Evolutionary conservation across 176 grass and related monocot species (phyloP), one percentile per base, ranked within the genome.

Genomic region (Olyra latifolia): DNA sequence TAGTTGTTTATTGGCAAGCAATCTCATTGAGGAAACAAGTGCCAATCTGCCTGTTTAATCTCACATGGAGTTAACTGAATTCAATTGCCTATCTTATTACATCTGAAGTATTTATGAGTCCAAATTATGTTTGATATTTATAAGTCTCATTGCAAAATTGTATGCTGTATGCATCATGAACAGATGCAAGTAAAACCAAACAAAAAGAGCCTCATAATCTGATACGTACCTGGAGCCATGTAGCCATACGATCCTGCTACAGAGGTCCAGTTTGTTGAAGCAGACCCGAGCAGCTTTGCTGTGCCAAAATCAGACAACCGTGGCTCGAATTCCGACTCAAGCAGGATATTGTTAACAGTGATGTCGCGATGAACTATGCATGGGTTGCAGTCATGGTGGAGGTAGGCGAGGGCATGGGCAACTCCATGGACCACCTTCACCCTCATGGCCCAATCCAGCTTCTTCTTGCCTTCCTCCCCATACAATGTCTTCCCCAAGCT

Each of bases 201-300:
- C 13, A 23, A 69, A 65, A 54, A 14, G 30, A 54, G 11, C 23
- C 17, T 35, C 32, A 35, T 35, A 35, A 35, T 35, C 32, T 35
- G 45, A 59, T 52, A 60, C 79, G 62, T 87, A 93, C 94, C 94
- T 92, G 94, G 94, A 85, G 94, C 91, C 91, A 97, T 97, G 27
- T 97, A 97, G 42, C 94, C 94, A 64, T 91, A 94, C 6, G 94
- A 87, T 83, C 94, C 94, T 28, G 91, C 94, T 41, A 97, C 79
- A 41, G 91, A 92, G 49, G 87, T 97, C 94, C 91, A 97, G 77
- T 87, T 94, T 15, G 94, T 85, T 0, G 94, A 94, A 60, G 56
- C 87, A 27, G 81, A 78, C 0, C 81, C 70, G 3, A 94, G 84
- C 41, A 94, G 56, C 71, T 91, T 97, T 0, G 94, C 94, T 0